These are phyloP conservation scores for Paracamarosporium sp. DNA, from an alignment of 2,329 filamentous ascomycete species.

Conservation along the genomic window DNA sequence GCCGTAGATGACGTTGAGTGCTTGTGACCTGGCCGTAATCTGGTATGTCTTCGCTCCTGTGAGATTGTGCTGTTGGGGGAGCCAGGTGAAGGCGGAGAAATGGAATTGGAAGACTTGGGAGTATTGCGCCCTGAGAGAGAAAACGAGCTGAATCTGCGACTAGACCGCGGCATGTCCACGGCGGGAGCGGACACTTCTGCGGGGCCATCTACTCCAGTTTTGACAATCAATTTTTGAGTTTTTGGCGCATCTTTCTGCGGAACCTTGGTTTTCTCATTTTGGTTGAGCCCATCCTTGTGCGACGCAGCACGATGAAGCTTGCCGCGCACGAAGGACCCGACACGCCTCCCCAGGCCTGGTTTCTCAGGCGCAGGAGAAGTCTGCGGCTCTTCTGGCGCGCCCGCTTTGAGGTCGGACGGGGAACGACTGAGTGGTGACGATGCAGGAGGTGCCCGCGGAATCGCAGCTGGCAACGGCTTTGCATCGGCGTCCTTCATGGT, in stretches of 20 bases:
- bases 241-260: constrained; percentile 16
- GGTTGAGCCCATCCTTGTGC: constrained; percentile 19
- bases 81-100: constrained; percentile 45
- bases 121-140: constrained; percentile 46
- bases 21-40: constrained; percentile 14
- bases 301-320: constrained; percentile 35
- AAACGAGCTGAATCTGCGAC: constrained; percentile 44
- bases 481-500: not conserved
- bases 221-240: constrained; percentile 30
- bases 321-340: constrained; percentile 41
- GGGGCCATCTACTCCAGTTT: constrained; percentile 37
- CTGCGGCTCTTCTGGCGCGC: constrained; percentile 13
- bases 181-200: constrained; percentile 29
- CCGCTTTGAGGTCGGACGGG: constrained; percentile 14
- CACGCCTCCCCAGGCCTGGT: constrained; percentile 36
- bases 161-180: constrained; percentile 30
- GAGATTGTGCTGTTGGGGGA: constrained; percentile 45
- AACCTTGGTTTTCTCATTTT: constrained; percentile 6
- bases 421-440: constrained; percentile 10
- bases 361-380: constrained; percentile 29
- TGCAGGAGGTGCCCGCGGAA: constrained; percentile 11
- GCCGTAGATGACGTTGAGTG: constrained; percentile 39
- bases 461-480: constrained; percentile 5
- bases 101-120: constrained; percentile 44
- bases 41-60: constrained; percentile 22